These are phyloP conservation scores for Quercus lobata DNA, from an alignment of 331 rosid species.

Conservation along the genomic window DNA sequence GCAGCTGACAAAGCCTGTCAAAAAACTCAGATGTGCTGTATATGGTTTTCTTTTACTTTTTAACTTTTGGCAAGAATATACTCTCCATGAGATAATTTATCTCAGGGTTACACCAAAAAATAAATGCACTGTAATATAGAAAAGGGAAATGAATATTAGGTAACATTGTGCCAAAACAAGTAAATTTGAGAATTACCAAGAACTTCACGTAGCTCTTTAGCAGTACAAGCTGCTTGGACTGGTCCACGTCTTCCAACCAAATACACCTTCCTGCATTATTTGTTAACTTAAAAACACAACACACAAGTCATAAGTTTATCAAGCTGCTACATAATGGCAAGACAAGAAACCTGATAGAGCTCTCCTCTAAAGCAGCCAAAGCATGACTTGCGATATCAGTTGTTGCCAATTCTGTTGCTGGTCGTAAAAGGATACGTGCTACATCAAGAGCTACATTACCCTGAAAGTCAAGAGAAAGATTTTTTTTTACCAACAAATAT, in stretches of 20 bases:
- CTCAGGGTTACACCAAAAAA: constrained; percentile 11
- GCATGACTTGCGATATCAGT: constrained; percentile 89
- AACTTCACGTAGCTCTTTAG: constrained; percentile 87
- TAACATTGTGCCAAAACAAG: background rate
- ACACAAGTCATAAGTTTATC: constrained; percentile 4
- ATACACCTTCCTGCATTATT: constrained; percentile 62
- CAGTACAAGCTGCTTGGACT: constrained; percentile 93
- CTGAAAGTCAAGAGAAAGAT: constrained; percentile 38
- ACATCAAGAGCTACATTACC: constrained; percentile 97
- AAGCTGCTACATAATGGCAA: constrained; percentile 4
- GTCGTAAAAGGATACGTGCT: constrained; percentile 78
- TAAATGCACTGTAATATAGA: background rate
- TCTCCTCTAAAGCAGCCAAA: constrained; percentile 70
- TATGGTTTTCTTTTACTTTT: background rate
- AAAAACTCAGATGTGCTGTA: background rate
- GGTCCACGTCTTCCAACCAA: constrained; percentile 99
- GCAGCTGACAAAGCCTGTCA: background rate
- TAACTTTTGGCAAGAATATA: background rate
- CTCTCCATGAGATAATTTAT: constrained; percentile 8
- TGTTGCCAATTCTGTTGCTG: constrained; percentile 60
- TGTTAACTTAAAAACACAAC: constrained; percentile 5
- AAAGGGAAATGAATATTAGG: background rate
- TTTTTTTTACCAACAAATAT: background rate
- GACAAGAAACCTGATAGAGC: constrained; percentile 66
- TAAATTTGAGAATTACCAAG: constrained; percentile 54